Conservation (phyloP, 345 rosid genomes). For the Moricandia moricandioides region DNA sequence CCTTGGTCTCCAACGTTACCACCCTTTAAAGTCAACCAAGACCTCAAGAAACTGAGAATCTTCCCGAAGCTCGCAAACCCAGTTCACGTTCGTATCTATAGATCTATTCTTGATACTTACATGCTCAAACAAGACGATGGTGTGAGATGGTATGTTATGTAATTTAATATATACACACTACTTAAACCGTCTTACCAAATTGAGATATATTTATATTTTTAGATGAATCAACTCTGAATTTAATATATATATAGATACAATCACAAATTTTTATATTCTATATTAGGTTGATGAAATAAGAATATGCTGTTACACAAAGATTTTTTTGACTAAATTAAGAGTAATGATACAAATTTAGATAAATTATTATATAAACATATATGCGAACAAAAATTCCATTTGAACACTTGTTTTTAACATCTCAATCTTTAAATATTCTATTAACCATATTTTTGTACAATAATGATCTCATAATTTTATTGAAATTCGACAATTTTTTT, state of each 20-base stretch:
- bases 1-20: slow-evolving; percentile 58
- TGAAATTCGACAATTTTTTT: too few species aligned
- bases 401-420: background rate
- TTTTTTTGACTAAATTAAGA: too few species aligned
- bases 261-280: too few species aligned
- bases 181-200: background rate
- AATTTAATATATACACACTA: background rate
- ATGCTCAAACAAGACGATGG: slow-evolving; percentile 30
- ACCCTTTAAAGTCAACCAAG: slow-evolving; percentile 48
- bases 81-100: slow-evolving; percentile 36
- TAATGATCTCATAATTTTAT: too few species aligned
- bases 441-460: too few species aligned
- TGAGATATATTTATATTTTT: background rate
- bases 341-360: too few species aligned
- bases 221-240: background rate
- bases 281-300: background rate
- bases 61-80: slow-evolving; percentile 34
- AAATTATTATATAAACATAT: background rate
- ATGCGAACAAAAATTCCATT: too few species aligned
- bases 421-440: background rate
- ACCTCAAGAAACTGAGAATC: slow-evolving; percentile 34
- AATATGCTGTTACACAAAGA: too few species aligned
- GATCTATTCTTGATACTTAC: slow-evolving; percentile 47
- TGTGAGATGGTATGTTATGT: slow-evolving; percentile 38
- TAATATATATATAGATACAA: too few species aligned